Percentiles rank a stretch among this genome's conserved stretches.
Evolutionary conservation across 768 basidiomycete species (phyloP).

Genomic region (Phaffia tasmanica): DNA sequence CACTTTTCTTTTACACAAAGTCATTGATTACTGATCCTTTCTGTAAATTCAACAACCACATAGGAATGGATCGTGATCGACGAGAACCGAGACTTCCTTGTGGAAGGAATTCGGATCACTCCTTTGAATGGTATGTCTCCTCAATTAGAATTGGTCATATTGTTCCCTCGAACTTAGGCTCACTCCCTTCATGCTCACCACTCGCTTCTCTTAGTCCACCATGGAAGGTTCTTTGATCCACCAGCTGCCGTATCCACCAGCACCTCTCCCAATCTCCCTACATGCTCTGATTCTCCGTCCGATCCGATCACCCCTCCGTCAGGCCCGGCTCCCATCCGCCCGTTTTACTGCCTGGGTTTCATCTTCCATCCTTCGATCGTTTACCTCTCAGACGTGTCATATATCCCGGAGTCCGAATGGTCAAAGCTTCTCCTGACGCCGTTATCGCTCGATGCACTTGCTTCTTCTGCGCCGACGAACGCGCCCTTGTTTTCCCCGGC

Average conservation of each 20-base stretch:
- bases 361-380: conserved; percentile 50
- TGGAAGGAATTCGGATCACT: conserved; percentile 52
- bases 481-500: conserved; percentile 38
- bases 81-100: conserved; percentile 55
- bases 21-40: conserved; percentile 18
- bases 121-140: conserved; percentile 52
- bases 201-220: conserved; percentile 48
- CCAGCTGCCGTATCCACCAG: conserved; percentile 41
- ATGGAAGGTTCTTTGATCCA: conserved; percentile 54
- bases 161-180: not conserved
- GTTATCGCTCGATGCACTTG: not conserved
- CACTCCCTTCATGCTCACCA: conserved; percentile 17
- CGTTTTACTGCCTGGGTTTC: conserved; percentile 38
- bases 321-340: conserved; percentile 29
- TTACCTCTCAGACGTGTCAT: conserved; percentile 74
- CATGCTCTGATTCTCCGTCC: conserved; percentile 53
- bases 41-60: conserved; percentile 40
- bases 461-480: not conserved
- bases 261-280: conserved; percentile 49
- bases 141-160: not conserved
- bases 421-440: conserved; percentile 7
- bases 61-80: conserved; percentile 62
- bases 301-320: conserved; percentile 34
- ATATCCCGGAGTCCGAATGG: conserved; percentile 48
- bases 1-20: conserved; percentile 19